Evolutionary conservation across 1,139 yeast genomes (phyloP).

Genomic region (Yueomyces sp.): DNA sequence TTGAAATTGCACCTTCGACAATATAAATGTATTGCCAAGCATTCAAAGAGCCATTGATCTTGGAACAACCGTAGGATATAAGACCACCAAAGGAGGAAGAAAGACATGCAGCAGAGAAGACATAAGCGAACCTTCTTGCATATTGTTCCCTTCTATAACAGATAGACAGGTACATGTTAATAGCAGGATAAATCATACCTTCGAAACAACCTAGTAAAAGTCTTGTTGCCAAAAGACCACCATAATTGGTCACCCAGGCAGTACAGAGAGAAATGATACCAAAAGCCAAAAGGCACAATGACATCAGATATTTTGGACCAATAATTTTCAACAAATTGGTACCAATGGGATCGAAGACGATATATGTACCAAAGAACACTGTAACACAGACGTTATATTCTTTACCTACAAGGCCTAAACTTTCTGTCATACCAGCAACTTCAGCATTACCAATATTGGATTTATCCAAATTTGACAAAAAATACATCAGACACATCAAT

Average conservation of each 20-base stretch:
- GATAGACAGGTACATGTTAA: conserved; percentile 29
- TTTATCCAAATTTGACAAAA: conserved; percentile 44
- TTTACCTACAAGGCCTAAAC: conserved; percentile 33
- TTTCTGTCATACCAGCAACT: conserved; percentile 42
- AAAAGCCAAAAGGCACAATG: conserved; percentile 27
- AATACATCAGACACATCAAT: conserved; percentile 38
- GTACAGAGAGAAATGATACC: conserved; percentile 42
- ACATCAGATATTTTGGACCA: conserved; percentile 24
- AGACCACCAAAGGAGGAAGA: conserved; percentile 39
- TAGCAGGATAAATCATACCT: conserved; percentile 41
- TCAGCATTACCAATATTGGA: conserved; percentile 51
- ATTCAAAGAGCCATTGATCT: conserved; percentile 24
- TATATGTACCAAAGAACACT: conserved; percentile 44
- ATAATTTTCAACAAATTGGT: conserved; percentile 28
- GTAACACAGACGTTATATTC: conserved; percentile 44
- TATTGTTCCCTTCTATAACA: conserved; percentile 31
- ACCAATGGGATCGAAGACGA: conserved; percentile 41
- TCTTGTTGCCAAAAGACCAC: conserved; percentile 34
- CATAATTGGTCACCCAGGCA: conserved; percentile 33
- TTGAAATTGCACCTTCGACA: conserved; percentile 43
- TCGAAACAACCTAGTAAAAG: conserved; percentile 41
- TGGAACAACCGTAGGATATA: conserved; percentile 32
- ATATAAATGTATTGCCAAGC: conserved; percentile 48
- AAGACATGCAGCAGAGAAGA: conserved; percentile 31
- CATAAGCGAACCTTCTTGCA: conserved; percentile 31